Base-by-base conservation (phyloP, 192 early-diverging fungal genomes). In the Phlyctochytrium planicorne region DNA sequence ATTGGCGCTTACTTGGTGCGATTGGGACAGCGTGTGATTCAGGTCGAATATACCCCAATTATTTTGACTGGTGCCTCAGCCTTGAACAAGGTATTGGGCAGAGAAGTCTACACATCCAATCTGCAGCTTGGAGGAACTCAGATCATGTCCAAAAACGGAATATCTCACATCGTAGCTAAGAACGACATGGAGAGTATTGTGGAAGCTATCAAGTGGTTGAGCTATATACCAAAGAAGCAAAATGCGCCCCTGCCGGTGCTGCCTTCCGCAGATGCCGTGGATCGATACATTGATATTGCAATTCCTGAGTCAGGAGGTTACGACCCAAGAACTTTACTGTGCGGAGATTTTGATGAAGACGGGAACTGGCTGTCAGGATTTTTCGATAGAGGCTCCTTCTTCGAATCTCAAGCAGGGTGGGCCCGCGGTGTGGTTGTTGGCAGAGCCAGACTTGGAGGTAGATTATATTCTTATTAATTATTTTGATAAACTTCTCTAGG, bases 141-240 rank as follows among this genome's bases (percentile, higher is more conserved):
- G 79, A 97, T 98, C 79, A 98, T 98, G 97, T 93, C 91, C 85
- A 92, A 92, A 82, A 98, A 98, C 82, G 97, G 97, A 65, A 92
- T 98, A 3, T 97, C 97, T 14, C 95, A 98, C 71, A 79, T 97
- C 76, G 93, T 94, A 1, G 95, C 93, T 25, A 87, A 95, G 66
- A 95, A 98, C 77, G 94, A 97, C 73, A 90, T 97, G 67, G 84
- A 90, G 60, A 94, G 94, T 70, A 91, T 98, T 60, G 76, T 81
- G 66, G 90, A 97, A 83, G 93, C 96, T 67, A 74, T 96, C 53
- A 88, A 91, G 74, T 98, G 97, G 97, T 77, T 98, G 52, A 83
- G 91, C 25, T 98, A 90, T 74, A 86, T 98, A 52, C 97, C 97
- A 34, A 85, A 83, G 24, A 64, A 76, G 32, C 85, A 84, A 63